These are phyloP conservation scores for Fusarium avenaceum DNA, from an alignment of 2,329 filamentous ascomycete genomes.

Conservation along the genomic window DNA sequence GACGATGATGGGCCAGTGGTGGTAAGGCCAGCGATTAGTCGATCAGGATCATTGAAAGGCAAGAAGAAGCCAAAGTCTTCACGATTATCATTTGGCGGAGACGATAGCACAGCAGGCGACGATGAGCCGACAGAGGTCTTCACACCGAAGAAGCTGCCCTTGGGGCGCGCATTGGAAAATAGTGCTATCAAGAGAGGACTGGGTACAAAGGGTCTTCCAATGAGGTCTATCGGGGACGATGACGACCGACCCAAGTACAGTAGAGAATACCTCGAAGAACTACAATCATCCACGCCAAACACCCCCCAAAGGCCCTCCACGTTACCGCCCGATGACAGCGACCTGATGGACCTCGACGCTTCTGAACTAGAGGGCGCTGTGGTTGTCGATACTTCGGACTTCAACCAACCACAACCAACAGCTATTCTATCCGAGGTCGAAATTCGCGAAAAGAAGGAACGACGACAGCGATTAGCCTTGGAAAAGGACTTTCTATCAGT, in stretches of 20 bases:
- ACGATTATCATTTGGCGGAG: conserved; percentile 81
- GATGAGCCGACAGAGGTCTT: conserved; percentile 65
- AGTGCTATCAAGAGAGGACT: conserved; percentile 71
- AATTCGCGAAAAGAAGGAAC: conserved; percentile 90
- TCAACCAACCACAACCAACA: conserved; percentile 53
- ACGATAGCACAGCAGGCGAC: conserved; percentile 64
- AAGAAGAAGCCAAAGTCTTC: conserved; percentile 75
- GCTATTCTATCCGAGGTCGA: conserved; percentile 84
- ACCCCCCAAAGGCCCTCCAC: conserved; percentile 76
- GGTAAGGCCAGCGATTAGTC: conserved; percentile 62
- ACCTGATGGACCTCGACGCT: conserved; percentile 68
- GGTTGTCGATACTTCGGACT: conserved; percentile 68
- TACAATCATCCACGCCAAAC: conserved; percentile 87
- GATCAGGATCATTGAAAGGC: conserved; percentile 65
- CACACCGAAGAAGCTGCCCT: conserved; percentile 74
- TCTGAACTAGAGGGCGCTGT: conserved; percentile 74
- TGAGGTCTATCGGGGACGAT: conserved; percentile 70
- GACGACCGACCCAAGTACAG: conserved; percentile 84
- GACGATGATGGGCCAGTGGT: conserved; percentile 64
- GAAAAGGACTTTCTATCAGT: conserved; percentile 76
- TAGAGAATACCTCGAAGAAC: conserved; percentile 86
- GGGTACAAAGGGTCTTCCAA: conserved; percentile 64
- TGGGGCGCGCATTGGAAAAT: conserved; percentile 76
- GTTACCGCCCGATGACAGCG: conserved; percentile 60
- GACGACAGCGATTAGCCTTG: conserved; percentile 83